These are phyloP conservation scores for Penicilliopsis zonata DNA, from an alignment of 495 filamentous ascomycete species.

Conservation along the genomic window DNA sequence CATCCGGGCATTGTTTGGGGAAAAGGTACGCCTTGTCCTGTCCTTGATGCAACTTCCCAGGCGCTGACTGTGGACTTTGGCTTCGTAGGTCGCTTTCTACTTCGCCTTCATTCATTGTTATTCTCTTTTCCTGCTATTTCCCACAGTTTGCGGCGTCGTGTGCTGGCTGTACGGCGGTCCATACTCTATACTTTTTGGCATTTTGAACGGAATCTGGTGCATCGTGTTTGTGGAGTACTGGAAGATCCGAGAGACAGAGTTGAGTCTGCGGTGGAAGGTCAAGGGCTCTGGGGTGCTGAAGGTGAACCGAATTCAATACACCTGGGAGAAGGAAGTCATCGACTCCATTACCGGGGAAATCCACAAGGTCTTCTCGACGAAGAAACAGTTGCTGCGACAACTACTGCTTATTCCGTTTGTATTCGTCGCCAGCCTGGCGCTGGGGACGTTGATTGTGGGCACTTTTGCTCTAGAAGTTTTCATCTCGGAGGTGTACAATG, in stretches of 20 bases:
- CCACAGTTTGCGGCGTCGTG: conserved; percentile 62
- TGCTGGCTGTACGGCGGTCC: conserved; percentile 69
- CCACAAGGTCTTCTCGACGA: conserved; percentile 59
- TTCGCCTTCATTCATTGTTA: conserved; percentile 93
- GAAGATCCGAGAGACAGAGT: conserved; percentile 85
- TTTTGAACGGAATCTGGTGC: conserved; percentile 69
- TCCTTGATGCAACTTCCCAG: neutral
- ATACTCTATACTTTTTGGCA: conserved; percentile 71
- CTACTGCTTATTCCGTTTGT: conserved; percentile 81
- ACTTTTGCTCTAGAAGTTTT: conserved; percentile 90
- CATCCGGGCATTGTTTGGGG: conserved; percentile 77
- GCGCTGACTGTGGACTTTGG: neutral
- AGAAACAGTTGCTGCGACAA: conserved; percentile 66
- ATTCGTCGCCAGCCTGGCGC: conserved; percentile 49
- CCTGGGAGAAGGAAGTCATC: conserved; percentile 58
- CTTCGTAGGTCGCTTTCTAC: conserved; percentile 67
- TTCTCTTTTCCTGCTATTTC: conserved; percentile 71
- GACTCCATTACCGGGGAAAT: conserved; percentile 79
- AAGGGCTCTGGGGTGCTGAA: conserved; percentile 74
- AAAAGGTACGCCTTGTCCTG: conserved; percentile 44
- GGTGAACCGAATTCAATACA: conserved; percentile 61
- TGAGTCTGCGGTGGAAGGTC: conserved; percentile 86
- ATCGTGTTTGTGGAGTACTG: conserved; percentile 90
- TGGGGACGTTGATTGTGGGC: conserved; percentile 68
- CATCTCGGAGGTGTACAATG: conserved; percentile 83